Percentiles rank a stretch among this genome's conserved stretches.
phyloP scores from a whole-genome alignment of 208 protist species.

The Trypanosoma mega region DNA sequence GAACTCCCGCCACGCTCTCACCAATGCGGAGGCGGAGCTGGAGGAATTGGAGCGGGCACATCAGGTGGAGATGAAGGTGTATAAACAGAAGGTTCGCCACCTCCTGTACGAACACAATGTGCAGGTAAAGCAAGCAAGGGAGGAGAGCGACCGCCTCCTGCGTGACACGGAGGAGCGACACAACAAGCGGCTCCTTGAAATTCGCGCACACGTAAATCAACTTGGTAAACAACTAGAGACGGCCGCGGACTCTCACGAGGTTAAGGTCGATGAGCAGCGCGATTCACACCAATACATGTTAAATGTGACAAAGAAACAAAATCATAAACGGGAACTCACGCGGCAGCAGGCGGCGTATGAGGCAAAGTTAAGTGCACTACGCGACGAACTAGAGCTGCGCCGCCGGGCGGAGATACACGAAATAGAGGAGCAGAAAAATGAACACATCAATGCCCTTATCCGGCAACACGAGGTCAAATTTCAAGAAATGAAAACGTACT shows the following conservation, averaged over 20 bases:
- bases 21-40: conserved; percentile 91
- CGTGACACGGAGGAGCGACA: conserved; percentile 83
- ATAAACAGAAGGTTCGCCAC: conserved; percentile 97
- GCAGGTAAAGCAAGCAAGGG: conserved; percentile 87
- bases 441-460: conserved; percentile 96
- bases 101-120: conserved; percentile 94
- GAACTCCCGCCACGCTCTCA: conserved; percentile 58
- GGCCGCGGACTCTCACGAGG: conserved; percentile 74
- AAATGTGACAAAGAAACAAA: conserved; percentile 81
- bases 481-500: conserved; percentile 97
- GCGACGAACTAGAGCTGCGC: conserved; percentile 92
- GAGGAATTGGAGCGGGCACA: conserved; percentile 95
- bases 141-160: conserved; percentile 86
- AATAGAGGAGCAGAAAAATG: conserved; percentile 95
- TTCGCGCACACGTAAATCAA: conserved; percentile 60
- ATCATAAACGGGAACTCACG: conserved; percentile 82
- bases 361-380: conserved; percentile 84
- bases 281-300: conserved; percentile 90
- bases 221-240: conserved; percentile 54
- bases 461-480: conserved; percentile 95
- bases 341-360: conserved; percentile 87
- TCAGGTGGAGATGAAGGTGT: conserved; percentile 96
- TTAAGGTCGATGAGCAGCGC: conserved; percentile 78
- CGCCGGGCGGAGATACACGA: conserved; percentile 94
- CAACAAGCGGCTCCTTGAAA: conserved; percentile 66